Percentiles rank a stretch among this genome's conserved stretches.
Evolutionary conservation across 768 basidiomycete genomes (phyloP).

Genomic region (Porpolomopsis calyptriformis): DNA sequence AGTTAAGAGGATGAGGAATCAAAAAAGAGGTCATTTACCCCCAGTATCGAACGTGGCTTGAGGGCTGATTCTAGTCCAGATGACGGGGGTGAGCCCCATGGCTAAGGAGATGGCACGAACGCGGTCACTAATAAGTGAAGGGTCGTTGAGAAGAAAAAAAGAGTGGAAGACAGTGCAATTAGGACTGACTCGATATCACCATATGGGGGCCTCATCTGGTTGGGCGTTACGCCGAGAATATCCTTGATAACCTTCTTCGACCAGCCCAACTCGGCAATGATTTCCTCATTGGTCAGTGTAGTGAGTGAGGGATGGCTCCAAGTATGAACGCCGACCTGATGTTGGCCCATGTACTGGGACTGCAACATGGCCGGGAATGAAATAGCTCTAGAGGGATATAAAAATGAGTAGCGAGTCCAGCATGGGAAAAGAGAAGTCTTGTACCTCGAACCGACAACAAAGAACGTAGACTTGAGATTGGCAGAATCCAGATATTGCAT

Average conservation of each 20-base stretch:
- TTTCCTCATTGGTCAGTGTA: conserved; percentile 63
- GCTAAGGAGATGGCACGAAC: conserved; percentile 75
- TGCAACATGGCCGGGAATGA: conserved; percentile 62
- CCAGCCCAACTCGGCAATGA: conserved; percentile 87
- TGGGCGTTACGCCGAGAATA: conserved; percentile 66
- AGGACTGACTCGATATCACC: conserved; percentile 61
- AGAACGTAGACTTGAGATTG: conserved; percentile 75
- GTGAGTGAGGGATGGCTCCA: conserved; percentile 70
- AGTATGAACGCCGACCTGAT: conserved; percentile 64
- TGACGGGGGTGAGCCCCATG: conserved; percentile 74
- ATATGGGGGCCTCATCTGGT: conserved; percentile 72
- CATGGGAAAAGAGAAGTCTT: neutral
- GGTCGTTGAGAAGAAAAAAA: neutral
- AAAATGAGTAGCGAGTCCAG: neutral
- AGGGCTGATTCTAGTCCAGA: conserved; percentile 68
- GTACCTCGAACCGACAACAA: conserved; percentile 60
- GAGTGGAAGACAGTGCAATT: neutral
- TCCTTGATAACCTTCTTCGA: conserved; percentile 78
- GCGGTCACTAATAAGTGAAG: conserved; percentile 47
- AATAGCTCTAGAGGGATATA: conserved; percentile 37
- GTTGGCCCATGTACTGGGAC: conserved; percentile 62
- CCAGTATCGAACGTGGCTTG: conserved; percentile 60
- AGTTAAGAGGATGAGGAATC: conserved; percentile 6
- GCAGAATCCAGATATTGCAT: conserved; percentile 55
- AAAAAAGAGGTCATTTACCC: conserved; percentile 26